phyloP scores from a whole-genome alignment of 163 green algal species.

The Chlamydomonas reinhardtii region DNA sequence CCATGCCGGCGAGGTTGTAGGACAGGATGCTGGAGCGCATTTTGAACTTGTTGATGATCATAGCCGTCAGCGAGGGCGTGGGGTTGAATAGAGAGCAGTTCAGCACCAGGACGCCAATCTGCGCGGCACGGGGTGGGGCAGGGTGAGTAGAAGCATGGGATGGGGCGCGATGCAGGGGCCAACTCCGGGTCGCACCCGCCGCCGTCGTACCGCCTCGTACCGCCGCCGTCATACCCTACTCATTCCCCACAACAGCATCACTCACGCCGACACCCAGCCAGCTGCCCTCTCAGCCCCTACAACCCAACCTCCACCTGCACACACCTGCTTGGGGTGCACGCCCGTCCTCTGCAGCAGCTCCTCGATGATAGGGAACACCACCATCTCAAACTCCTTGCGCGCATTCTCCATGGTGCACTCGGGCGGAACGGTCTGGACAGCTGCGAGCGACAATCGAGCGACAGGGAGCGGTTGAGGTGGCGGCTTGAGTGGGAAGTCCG shows the following conservation, averaged over 20 bases:
- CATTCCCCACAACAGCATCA: too few species aligned
- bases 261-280: too few species aligned
- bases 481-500: too few species aligned
- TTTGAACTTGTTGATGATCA: slow-evolving; percentile 98
- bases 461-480: not conserved
- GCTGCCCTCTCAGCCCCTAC: too few species aligned
- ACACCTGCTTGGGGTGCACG: slow-evolving; percentile 39
- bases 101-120: slow-evolving; percentile 94
- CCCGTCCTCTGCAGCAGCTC: slow-evolving; percentile 78
- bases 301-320: slow-evolving; percentile 10
- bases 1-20: slow-evolving; percentile 90
- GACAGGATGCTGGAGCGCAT: slow-evolving; percentile 93
- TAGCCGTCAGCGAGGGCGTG: slow-evolving; percentile 92
- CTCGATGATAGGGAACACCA: slow-evolving; percentile 88
- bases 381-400: slow-evolving; percentile 88
- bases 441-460: not conserved
- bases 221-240: too few species aligned
- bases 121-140: slow-evolving; percentile 50
- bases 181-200: too few species aligned
- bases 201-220: too few species aligned
- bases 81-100: slow-evolving; percentile 99
- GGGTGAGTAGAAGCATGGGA: slow-evolving; percentile 75
- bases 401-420: slow-evolving; percentile 73
- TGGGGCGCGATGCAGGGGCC: slow-evolving; percentile 69
- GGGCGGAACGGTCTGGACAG: slow-evolving; percentile 37